phyloP scores from a whole-genome alignment of 2,329 filamentous ascomycete species.

The Diaporthe citriasiana region DNA sequence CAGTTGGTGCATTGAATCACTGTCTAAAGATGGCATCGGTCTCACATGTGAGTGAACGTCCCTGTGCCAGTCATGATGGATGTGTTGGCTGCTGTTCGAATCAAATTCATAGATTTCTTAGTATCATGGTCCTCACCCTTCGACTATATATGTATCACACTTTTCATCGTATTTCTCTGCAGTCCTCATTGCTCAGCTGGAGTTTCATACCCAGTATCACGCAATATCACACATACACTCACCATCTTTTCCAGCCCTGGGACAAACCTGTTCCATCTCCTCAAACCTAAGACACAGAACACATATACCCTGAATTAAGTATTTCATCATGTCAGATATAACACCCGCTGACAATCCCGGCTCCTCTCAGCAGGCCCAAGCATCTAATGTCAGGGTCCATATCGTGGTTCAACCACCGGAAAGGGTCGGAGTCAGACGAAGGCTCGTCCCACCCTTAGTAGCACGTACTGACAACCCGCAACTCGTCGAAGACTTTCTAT shows the following conservation, averaged over 20 bases:
- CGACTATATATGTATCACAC: not conserved
- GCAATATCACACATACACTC: not conserved
- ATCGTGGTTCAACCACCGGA: slow-evolving; percentile 37
- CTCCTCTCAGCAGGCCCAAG: not conserved
- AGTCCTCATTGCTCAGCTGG: too few relatives aligned
- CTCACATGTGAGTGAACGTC: not conserved
- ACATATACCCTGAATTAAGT: not conserved
- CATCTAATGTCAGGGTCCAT: slow-evolving; percentile 4
- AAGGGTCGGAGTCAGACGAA: not conserved
- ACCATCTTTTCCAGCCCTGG: too few relatives aligned
- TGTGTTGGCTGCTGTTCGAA: not conserved
- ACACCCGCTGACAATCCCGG: not conserved
- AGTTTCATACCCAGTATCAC: not conserved
- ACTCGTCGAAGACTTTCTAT: not conserved
- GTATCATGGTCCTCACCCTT: not conserved
- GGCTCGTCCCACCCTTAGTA: slow-evolving; percentile 36
- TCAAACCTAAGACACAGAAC: not conserved
- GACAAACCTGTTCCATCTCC: not conserved
- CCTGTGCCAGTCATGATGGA: not conserved
- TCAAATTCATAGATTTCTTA: not conserved
- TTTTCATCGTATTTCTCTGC: not conserved
- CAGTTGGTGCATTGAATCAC: not conserved
- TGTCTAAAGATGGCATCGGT: not conserved
- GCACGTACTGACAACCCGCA: slow-evolving; percentile 31
- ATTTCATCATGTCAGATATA: not conserved